Conservation (phyloP, 208 protist genomes). For the Giardia duodenalis region DNA sequence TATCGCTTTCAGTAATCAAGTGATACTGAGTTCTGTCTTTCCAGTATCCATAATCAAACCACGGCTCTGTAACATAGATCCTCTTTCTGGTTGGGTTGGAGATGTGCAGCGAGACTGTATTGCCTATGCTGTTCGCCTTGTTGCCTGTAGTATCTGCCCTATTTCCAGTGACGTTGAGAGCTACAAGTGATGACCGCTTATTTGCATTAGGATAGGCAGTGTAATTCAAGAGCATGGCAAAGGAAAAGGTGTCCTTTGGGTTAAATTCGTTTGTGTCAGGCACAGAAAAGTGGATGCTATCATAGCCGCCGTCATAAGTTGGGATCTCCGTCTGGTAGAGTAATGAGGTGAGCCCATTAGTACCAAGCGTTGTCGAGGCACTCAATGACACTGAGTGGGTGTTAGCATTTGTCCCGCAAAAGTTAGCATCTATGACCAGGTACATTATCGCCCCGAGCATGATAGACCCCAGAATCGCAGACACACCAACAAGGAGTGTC, state of each 20-base stretch:
- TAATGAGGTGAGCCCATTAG: no score
- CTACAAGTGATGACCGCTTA: not conserved
- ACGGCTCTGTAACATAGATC: not conserved
- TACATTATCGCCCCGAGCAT: no score
- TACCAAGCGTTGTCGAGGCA: no score
- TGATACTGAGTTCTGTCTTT: not conserved
- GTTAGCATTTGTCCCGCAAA: no score
- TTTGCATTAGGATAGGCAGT: not conserved
- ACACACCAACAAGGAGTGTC: no score
- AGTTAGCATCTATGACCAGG: no score
- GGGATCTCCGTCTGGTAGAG: no score
- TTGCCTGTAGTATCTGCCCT: no score
- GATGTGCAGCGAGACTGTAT: not conserved
- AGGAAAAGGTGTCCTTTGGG: not conserved
- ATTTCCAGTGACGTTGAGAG: not conserved
- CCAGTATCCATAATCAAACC: not conserved
- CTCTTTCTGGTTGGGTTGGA: not conserved
- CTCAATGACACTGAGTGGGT: no score
- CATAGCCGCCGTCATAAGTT: no score
- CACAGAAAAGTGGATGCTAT: not conserved
- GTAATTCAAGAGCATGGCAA: not conserved
- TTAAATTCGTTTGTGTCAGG: not conserved
- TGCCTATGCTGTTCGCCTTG: not conserved
- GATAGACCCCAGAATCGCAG: no score
- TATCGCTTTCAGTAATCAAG: not conserved